Base-by-base conservation (phyloP, 306 rosid species). In the Albizia julibrissin region DNA sequence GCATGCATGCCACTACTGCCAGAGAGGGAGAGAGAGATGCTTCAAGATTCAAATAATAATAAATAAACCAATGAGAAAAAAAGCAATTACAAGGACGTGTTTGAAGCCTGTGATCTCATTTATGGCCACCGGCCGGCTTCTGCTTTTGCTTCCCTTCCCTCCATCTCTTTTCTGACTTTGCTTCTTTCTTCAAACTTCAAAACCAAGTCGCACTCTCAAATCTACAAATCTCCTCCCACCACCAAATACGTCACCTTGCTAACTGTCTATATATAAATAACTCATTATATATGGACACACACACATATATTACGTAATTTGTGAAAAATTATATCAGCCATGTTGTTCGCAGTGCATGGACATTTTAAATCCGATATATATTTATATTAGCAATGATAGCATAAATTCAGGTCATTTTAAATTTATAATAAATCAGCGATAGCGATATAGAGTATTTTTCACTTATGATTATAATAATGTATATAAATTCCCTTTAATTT, bases 61-160 rank as follows among this genome's bases (percentile, higher is more conserved):
- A 46, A 46, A 46, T 12, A 46, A 78, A 73, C 84, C 49, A 86
- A 65, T 47, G 1, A 49, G 21, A 54, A 61, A 80, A 67, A 64
- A 84, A 54, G 42, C 74, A 87, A 73, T 74, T 87, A 73, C 26
- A 81, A 43, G 42, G 79, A 83, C 83, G 49, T 73, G 79, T 75
- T 77, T 68, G 72, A 29, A 67, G 54, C 75, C 6, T 83, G 90
- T 85, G 88, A 85, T 69, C 72, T 88, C 87, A 88, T 83, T 83
- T 73, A 88, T 80, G 69, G 39, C 88, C 85, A 80, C 79, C 66
- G 31, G 14, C 79, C 66, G 47, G 14, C 59, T 79, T 58, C 84
- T 47, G 39, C 68, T 56, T 43, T 21, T 18, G 5, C 81, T 76
- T 83, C 43, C 65, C 78, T 68, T 80, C 85, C 66, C 72, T 78